phyloP scores from a whole-genome alignment of 805 yeast species.

The Myxozyma monticola region DNA sequence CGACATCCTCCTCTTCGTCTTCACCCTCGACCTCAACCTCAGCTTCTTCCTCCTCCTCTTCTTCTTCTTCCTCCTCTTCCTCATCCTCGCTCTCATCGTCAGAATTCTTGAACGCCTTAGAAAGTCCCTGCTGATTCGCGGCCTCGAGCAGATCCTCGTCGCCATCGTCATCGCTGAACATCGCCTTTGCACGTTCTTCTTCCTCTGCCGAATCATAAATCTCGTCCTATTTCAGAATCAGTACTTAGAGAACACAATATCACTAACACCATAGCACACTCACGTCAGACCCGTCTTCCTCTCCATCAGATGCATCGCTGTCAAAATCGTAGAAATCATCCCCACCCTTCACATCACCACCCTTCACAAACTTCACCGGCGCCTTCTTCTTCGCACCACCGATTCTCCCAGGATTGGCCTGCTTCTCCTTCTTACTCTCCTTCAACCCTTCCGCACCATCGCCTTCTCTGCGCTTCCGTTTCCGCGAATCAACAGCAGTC shows the following conservation, averaged over 20 bases:
- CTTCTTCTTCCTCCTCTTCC: constrained; percentile 28
- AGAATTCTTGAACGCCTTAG: constrained; percentile 31
- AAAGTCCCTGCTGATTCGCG: constrained; percentile 35
- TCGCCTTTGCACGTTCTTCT: constrained; percentile 50
- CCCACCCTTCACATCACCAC: constrained; percentile 44
- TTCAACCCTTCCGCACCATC: constrained; percentile 11
- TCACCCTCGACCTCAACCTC: constrained; percentile 51
- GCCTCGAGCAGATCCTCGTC: constrained; percentile 52
- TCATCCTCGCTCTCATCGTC: constrained; percentile 28
- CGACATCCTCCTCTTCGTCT: constrained; percentile 69
- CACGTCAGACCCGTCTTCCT: constrained; percentile 45
- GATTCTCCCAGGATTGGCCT: neutral
- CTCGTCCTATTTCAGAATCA: constrained; percentile 34
- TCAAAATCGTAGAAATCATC: constrained; percentile 29
- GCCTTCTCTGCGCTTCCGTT: constrained; percentile 6
- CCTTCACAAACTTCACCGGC: constrained; percentile 15
- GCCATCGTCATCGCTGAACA: constrained; percentile 76
- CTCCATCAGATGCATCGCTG: constrained; percentile 36
- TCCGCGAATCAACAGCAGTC: neutral
- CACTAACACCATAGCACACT: constrained; percentile 32
- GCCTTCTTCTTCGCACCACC: constrained; percentile 32
- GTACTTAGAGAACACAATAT: neutral
- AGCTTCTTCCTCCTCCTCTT: constrained; percentile 32
- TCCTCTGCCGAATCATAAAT: constrained; percentile 67
- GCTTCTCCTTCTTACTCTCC: constrained; percentile 8